These are phyloP conservation scores for Russula foetens DNA, from an alignment of 768 basidiomycete species.

Conservation along the genomic window DNA sequence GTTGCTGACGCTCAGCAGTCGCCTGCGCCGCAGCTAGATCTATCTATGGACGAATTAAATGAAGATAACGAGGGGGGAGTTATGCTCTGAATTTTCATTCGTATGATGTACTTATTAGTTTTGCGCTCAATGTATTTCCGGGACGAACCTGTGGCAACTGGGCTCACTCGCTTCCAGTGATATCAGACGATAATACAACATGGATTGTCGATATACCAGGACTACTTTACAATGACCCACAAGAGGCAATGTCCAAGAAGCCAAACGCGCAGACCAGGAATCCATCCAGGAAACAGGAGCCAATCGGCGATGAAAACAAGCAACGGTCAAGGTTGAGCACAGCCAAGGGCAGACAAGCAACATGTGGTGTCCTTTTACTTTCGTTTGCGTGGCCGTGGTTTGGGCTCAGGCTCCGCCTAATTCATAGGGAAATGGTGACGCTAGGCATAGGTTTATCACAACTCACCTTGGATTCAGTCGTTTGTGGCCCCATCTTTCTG, in stretches of 20 bases:
- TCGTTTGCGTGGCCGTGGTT: conserved; percentile 13
- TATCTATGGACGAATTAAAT: not conserved
- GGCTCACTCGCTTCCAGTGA: not conserved
- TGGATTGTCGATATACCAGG: not conserved
- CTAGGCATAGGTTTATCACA: not conserved
- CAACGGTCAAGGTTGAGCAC: not conserved
- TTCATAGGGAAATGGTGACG: not conserved
- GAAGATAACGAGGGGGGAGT: conserved; percentile 7
- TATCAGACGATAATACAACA: not conserved
- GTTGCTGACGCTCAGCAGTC: not conserved
- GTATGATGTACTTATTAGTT: not conserved
- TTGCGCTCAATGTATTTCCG: not conserved
- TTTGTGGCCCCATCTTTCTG: not conserved
- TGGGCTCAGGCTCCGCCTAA: conserved; percentile 10
- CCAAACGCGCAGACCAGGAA: not conserved
- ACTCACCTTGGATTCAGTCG: conserved; percentile 11
- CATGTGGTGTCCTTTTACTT: not conserved
- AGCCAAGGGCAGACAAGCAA: not conserved
- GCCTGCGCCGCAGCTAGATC: not conserved
- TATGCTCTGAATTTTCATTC: conserved; percentile 4
- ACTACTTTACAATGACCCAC: not conserved
- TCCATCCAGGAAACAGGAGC: not conserved
- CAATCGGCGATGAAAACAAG: not conserved
- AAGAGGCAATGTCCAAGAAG: not conserved
- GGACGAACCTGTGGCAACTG: not conserved